Conservation (phyloP, 306 rosid species). For the Medicago truncatula region MtrunA17r5.0-ANR NC_053049.1:46629001-46629500, state of each 20-base stretch:
- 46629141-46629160: no score
- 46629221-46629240: slow-evolving; percentile 60
- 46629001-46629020: background rate
- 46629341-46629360: background rate
- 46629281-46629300: background rate
- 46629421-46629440: slow-evolving; percentile 11
- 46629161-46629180: no score
- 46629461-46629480: background rate
- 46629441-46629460: background rate
- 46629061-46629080: background rate
- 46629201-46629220: slow-evolving; percentile 61
- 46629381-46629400: background rate
- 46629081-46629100: slow-evolving; percentile 3
- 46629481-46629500: background rate
- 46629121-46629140: no score
- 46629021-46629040: background rate
- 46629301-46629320: background rate
- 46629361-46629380: no score
- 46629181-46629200: background rate
- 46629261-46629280: background rate
- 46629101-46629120: no score
- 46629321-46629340: slow-evolving; percentile 25
- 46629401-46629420: slow-evolving; percentile 4
- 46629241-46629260: slow-evolving; percentile 43
- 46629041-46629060: background rate